Evolutionary conservation across 2,329 filamentous ascomycete genomes (phyloP).

Genomic region (Arthrobotrys sphaeroides): DNA sequence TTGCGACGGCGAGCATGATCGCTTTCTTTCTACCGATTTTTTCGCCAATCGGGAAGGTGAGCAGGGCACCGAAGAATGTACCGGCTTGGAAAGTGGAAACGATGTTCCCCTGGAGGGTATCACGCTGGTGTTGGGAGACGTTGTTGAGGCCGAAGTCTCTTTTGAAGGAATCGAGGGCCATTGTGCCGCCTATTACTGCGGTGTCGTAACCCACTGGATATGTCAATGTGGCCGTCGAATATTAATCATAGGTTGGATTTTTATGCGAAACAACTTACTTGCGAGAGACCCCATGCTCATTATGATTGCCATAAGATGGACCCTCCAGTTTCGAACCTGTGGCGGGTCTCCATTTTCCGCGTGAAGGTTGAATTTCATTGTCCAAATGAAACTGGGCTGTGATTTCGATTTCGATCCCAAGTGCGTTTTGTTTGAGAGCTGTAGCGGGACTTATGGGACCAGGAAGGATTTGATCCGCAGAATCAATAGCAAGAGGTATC

Average conservation of each 20-base stretch:
- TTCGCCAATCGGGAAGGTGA: constrained; percentile 65
- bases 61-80: constrained; percentile 62
- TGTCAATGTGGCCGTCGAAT: constrained; percentile 52
- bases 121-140: constrained; percentile 52
- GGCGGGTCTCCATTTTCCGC: constrained; percentile 31
- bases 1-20: constrained; percentile 63
- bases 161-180: constrained; percentile 75
- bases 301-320: constrained; percentile 38
- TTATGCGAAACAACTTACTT: not conserved
- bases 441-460: not conserved
- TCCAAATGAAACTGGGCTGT: no score
- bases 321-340: constrained; percentile 35
- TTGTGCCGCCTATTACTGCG: constrained; percentile 80
- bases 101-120: constrained; percentile 63
- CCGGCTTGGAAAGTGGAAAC: constrained; percentile 62
- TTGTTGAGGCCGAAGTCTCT: constrained; percentile 71
- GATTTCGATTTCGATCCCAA: no score
- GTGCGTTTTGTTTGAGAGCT: not conserved
- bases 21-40: constrained; percentile 65
- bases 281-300: constrained; percentile 31
- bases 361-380: constrained; percentile 29
- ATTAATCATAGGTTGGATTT: not conserved
- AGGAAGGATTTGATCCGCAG: no score
- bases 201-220: constrained; percentile 65
- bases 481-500: no score